Conservation (phyloP, 2,329 filamentous ascomycete species). For the Curvularia hawaiiensis region DNA sequence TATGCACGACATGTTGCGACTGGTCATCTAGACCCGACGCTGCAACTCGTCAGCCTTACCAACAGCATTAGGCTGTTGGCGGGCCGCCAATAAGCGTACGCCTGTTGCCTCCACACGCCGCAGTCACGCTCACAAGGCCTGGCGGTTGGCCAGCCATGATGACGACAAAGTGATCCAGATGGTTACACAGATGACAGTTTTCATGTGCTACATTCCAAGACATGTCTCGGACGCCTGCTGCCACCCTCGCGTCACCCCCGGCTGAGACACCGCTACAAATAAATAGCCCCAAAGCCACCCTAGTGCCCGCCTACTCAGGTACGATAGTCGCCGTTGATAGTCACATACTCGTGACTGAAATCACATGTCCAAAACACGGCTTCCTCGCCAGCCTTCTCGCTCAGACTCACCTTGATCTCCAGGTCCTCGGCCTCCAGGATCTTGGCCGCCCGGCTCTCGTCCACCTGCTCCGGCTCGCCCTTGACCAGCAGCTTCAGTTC, state of each 20-base stretch:
- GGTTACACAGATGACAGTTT: background rate
- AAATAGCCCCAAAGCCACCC: background rate
- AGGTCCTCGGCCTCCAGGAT: slow-evolving; percentile 78
- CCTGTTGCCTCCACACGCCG: background rate
- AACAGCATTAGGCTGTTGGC: background rate
- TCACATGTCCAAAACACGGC: slow-evolving; percentile 86
- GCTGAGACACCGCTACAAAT: too few species aligned
- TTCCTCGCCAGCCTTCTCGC: slow-evolving; percentile 61
- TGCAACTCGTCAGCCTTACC: background rate
- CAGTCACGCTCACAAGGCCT: background rate
- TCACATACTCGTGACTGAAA: slow-evolving; percentile 81
- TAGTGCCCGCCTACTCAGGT: slow-evolving; percentile 49
- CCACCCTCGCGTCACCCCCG: too few species aligned
- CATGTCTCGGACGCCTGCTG: background rate
- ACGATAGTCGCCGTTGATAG: slow-evolving; percentile 71
- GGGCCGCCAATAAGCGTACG: background rate
- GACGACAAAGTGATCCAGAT: background rate
- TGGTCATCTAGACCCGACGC: background rate
- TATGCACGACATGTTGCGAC: background rate
- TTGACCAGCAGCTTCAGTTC: slow-evolving; percentile 79
- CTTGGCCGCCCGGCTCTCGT: slow-evolving; percentile 76
- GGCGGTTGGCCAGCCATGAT: background rate
- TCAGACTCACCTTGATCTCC: slow-evolving; percentile 76
- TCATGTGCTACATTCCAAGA: background rate
- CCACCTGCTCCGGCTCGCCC: slow-evolving; percentile 79